These are phyloP conservation scores for Erucastrum elatum DNA, from an alignment of 345 rosid genomes.

Conservation along the genomic window DNA sequence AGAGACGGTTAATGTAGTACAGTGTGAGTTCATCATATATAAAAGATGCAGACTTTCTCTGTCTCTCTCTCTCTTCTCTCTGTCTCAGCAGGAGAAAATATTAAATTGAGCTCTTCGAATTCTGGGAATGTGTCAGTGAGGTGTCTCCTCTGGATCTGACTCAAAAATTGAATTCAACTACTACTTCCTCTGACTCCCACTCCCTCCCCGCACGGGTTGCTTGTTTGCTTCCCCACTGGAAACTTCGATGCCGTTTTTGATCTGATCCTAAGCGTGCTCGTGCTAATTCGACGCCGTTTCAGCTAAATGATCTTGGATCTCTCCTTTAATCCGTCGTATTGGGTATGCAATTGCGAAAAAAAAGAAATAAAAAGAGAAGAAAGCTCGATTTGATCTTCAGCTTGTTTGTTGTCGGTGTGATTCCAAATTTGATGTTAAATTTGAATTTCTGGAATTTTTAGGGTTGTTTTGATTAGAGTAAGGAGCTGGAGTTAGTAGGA, in stretches of 20 bases:
- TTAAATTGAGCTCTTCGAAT: not conserved
- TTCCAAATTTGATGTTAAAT: not conserved
- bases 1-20: conserved; percentile 10
- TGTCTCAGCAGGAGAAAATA: conserved; percentile 7
- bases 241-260: conserved; percentile 28
- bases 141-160: conserved; percentile 39
- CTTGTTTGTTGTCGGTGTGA: not conserved
- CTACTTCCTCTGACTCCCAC: conserved; percentile 18
- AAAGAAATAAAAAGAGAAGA: not conserved
- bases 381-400: not conserved
- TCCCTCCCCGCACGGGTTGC: not conserved
- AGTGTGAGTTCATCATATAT: not conserved
- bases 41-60: conserved; percentile 12
- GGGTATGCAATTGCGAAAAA: conserved; percentile 1
- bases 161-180: conserved; percentile 30
- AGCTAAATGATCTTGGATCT: conserved; percentile 22
- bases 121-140: conserved; percentile 41
- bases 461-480: conserved; percentile 18
- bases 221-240: conserved; percentile 40
- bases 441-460: not conserved
- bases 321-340: conserved; percentile 14
- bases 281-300: conserved; percentile 2
- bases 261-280: conserved; percentile 20
- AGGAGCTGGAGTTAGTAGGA: conserved; percentile 34
- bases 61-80: too few relatives aligned